Conservation (phyloP, 1,284 basidiomycete species). For the Chalciporus piperatoides region DNA sequence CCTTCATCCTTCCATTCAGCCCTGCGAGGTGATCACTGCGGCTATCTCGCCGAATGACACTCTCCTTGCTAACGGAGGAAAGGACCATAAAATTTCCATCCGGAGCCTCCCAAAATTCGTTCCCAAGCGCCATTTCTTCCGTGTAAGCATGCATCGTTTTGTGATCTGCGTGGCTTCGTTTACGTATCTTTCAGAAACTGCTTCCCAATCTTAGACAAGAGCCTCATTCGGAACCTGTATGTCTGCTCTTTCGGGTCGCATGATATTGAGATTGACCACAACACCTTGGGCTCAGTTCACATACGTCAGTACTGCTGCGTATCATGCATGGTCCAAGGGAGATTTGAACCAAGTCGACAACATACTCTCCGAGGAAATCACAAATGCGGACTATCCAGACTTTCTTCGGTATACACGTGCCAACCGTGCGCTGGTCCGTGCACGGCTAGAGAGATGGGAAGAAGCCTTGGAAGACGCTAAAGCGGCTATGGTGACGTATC, state of each 20-base stretch:
- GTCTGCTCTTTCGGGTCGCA: background rate
- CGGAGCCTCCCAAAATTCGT: background rate
- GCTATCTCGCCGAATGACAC: constrained; percentile 4
- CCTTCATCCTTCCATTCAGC: background rate
- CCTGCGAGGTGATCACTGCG: background rate
- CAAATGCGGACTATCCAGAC: background rate
- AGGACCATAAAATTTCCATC: background rate
- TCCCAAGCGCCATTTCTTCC: background rate
- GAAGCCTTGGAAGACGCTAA: constrained; percentile 2
- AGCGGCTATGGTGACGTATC: background rate
- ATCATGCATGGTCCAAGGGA: background rate
- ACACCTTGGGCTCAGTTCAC: constrained; percentile 5
- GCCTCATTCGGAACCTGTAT: background rate
- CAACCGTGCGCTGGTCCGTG: constrained; percentile 7
- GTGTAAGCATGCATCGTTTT: background rate
- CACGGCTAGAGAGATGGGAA: background rate
- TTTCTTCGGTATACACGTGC: background rate
- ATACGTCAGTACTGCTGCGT: background rate
- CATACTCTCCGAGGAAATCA: constrained; percentile 1
- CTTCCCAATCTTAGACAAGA: background rate
- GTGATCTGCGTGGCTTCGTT: background rate
- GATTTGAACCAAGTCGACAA: background rate
- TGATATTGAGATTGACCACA: background rate
- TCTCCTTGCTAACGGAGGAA: constrained; percentile 1
- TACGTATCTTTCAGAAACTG: constrained; percentile 1